Evolutionary conservation across 2,329 filamentous ascomycete species (phyloP), one percentile per base, ranked within the genome.

Genomic region (Decorospora gaudefroyi): DNA sequence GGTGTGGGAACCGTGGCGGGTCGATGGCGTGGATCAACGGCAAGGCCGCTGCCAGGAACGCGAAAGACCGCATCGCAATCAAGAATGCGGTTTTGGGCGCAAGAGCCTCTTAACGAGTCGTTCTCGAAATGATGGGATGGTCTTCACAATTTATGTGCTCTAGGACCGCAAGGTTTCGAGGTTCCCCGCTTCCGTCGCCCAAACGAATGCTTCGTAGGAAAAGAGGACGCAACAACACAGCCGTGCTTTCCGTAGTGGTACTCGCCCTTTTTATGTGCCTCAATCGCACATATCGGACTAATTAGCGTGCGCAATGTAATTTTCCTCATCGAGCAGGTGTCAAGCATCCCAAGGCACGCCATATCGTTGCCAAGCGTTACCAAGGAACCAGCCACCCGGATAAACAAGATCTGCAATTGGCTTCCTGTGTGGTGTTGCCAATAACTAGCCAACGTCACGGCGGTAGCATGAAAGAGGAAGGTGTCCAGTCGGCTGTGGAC

Each of bases 1-100:
- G 78, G 46, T 77, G 72, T 6, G 81, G 78, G 36, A 75, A 69
- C 21, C 82, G 76, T 4, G 78, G 73, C 31, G 79, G 78, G 17
- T 80, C 74, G 57, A 76, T 72, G 6, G 61, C 59, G 26, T 54
- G 54, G 22, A 65, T 51, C 31, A 67, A 48, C 53, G 62, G 59
- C 43, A 67, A 37, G 23, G 47, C 55, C 29, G 59, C 59, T 18
- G 59, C 55, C 32, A 65, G 45, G 38, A 68, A 31, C 13, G 58
- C 46, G 42, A 65, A 55, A 13, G 61, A 61, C 33, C 65, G 61
- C 65, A 69, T 68, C 21, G 37, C 44, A 46, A 46, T 15, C 33
- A 43, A 43, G 16, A 29, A 13, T 12, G 27, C 8, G 12, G 12
- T 21, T 21, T 13, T 19, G n/a, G 25, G 19, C 18, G n/a, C 15